Evolutionary conservation across 2,329 filamentous ascomycete genomes (phyloP), one percentile per base, ranked within the genome.

Genomic region (Neobulgaria alba): DNA sequence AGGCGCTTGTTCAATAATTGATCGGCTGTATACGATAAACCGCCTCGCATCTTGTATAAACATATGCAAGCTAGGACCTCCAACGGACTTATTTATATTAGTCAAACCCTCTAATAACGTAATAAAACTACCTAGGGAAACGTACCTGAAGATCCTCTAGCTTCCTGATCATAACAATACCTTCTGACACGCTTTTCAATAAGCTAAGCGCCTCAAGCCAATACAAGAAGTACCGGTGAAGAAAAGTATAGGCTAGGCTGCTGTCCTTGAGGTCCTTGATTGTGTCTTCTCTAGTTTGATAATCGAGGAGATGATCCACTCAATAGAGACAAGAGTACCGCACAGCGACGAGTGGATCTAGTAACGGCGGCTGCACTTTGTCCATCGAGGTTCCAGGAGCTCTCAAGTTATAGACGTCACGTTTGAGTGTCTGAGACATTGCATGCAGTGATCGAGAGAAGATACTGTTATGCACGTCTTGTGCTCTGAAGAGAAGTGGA

Each of bases 1-100:
- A 20, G 60, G 54, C 3, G 57, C 41, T 8, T 44, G 26, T 38
- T 60, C 41, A 36, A 63, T 57, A 29, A 54, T 36, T 42, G 35
- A 46, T 39, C 42, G 42, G 45, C 38, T 46, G 30, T 34, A 44
- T 30, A 48, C 1, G 10, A 29, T 31, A 32, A 50, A 48, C 12
- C 43, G 34, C 30, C 15, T 42, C 4, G 45, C 45, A 44, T 48
- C 48, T 39, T 47, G 33, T 39, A 49, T 38, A 38, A 49, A 44
- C 10, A 16, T 41, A 38, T 35, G 15, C 17, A 44, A 33, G 32
- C 35, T 14, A 2, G 41, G 20, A 38, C 21, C 44, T 38, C 20
- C n/a, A 38, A 14, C 7, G 16, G 16, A 29, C 46, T 48, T 33
- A 19, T 34, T 26, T 5, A 32, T n/a, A 18, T 40, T 39, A 37